Evolutionary conservation across 352 stramenopile genomes (phyloP).

Genomic region (Phytopythium montanum): DNA sequence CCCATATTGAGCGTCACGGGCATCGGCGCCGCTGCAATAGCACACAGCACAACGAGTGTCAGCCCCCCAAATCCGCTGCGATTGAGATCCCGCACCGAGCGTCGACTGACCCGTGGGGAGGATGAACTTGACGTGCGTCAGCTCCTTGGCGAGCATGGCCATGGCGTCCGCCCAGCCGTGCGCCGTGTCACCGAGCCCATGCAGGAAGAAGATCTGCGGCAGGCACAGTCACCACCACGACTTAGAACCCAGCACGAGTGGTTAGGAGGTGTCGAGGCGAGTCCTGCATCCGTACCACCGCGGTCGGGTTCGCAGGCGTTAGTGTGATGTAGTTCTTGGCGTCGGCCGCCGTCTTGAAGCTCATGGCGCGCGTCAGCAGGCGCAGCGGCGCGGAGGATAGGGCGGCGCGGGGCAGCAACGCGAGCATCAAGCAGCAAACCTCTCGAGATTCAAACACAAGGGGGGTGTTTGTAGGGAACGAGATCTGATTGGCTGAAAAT

Average conservation of each 20-base stretch:
- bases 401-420: not conserved
- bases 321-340: slow-evolving; percentile 10
- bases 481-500: not conserved
- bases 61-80: not conserved
- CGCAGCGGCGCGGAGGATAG: not conserved
- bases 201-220: slow-evolving; percentile 58
- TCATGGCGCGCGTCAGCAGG: slow-evolving; percentile 7
- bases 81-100: not conserved
- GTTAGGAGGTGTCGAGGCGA: not conserved
- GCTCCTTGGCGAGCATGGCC: slow-evolving; percentile 34
- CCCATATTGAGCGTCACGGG: slow-evolving; percentile 95
- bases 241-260: not conserved
- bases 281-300: not conserved
- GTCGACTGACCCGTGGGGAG: slow-evolving; percentile 43
- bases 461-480: too few species aligned
- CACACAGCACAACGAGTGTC: not conserved
- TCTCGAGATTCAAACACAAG: too few species aligned
- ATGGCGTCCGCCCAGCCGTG: slow-evolving; percentile 76
- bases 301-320: slow-evolving; percentile 4
- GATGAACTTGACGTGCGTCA: slow-evolving; percentile 75
- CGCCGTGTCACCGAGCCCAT: slow-evolving; percentile 91
- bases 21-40: slow-evolving; percentile 66
- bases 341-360: slow-evolving; percentile 3
- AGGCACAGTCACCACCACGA: not conserved
- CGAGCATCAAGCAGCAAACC: not conserved